Conservation (phyloP, 192 early-diverging fungal genomes). For the Coemansia sp. region DNA sequence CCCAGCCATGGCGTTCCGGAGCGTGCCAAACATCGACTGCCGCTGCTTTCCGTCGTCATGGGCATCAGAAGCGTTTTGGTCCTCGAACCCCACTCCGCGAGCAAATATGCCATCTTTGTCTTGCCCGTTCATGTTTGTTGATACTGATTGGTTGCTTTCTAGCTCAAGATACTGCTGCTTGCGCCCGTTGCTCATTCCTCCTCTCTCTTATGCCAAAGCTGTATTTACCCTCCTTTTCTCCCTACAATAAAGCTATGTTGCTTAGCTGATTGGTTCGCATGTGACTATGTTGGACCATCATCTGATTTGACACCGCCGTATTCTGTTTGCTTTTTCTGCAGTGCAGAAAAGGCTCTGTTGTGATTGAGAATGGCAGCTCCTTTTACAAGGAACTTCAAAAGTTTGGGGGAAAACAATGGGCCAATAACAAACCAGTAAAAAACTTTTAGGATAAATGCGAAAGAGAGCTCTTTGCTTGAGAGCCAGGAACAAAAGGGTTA, state of each 20-base stretch:
- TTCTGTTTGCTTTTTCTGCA: conserved; percentile 4
- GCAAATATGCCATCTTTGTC: conserved; percentile 18
- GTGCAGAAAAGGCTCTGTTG: no score
- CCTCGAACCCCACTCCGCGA: conserved; percentile 47
- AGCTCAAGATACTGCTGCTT: conserved; percentile 42
- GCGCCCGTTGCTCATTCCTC: conserved; percentile 21
- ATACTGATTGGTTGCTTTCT: conserved; percentile 18
- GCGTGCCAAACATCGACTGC: conserved; percentile 20
- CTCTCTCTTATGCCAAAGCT: background rate
- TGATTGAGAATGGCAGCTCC: no score
- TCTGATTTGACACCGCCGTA: no score
- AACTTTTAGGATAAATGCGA: no score
- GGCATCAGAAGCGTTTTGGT: conserved; percentile 7
- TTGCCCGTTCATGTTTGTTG: conserved; percentile 17
- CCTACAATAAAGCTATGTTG: no score
- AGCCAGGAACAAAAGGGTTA: no score
- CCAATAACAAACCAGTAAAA: conserved; percentile 1
- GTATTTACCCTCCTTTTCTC: background rate
- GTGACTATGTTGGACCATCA: no score
- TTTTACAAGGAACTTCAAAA: no score
- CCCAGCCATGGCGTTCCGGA: conserved; percentile 22
- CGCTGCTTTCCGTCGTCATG: conserved; percentile 10
- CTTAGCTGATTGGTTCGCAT: no score
- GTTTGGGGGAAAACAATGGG: background rate
- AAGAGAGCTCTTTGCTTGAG: no score